These are phyloP conservation scores for Achaetomiella virescens DNA, from an alignment of 495 filamentous ascomycete genomes.

Conservation along the genomic window DNA sequence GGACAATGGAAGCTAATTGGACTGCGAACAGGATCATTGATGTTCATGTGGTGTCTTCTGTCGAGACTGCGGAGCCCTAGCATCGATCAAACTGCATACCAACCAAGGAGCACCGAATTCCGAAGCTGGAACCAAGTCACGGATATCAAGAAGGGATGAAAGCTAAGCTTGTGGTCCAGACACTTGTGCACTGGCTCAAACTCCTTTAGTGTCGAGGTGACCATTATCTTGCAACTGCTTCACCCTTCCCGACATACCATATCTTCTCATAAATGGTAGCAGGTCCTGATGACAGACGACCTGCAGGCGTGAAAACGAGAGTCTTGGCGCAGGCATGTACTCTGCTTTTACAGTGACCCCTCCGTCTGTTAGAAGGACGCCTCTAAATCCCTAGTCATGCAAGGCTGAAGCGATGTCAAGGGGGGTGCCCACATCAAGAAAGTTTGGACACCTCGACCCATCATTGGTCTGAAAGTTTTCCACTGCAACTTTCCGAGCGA, in stretches of 20 bases:
- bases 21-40: neutral
- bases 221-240: too few species aligned
- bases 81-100: too few species aligned
- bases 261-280: too few species aligned
- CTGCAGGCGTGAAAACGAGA: neutral
- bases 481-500: neutral
- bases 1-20: neutral
- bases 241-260: too few species aligned
- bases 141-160: neutral
- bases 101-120: too few species aligned
- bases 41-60: too few species aligned
- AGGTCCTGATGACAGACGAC: neutral
- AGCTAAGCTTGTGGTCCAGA: neutral
- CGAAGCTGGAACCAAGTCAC: too few species aligned
- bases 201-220: neutral
- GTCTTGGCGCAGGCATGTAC: neutral
- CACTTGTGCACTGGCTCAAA: too few species aligned
- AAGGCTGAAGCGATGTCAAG: too few species aligned
- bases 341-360: neutral
- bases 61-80: too few species aligned
- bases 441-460: slow-evolving; percentile 5
- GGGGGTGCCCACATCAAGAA: slow-evolving; percentile 17
- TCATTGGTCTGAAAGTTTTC: neutral
- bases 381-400: neutral
- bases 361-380: neutral